Evolutionary conservation across 768 basidiomycete species (phyloP), one percentile per base, ranked within the genome.

Genomic region (Suillus americanus): DNA sequence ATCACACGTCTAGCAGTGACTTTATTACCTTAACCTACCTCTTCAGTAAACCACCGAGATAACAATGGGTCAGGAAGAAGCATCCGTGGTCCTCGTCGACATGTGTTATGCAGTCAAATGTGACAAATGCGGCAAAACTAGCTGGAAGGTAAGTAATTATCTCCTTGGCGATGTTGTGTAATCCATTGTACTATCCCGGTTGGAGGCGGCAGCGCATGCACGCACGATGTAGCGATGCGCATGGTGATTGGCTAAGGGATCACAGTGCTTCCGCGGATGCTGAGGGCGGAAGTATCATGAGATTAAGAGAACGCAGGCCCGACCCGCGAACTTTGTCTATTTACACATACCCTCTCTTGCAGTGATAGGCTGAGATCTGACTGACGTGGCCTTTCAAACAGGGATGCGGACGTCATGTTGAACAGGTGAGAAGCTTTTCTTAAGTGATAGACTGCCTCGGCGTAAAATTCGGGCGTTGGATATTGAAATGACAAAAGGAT

Each of bases 401-500:
- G 90, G 90, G 90, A 59, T 92, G 90, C 66, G 90, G 90, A 12
- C 69, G 70, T 64, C 90, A 92, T 75, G 84, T 83, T 71, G 86
- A 90, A 61, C 65, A 77, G 74, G 90, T 89, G 75, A 82, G 84
- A 30, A 14, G 8, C 81, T 55, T 66, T 43, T 64, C 64, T 54
- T 54, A 20, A 62, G 35, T n/a, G 48, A n/a, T 60, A 20, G 66
- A 41, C 30, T 64, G 65, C 62, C 62, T 64, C 62, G 62, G 62
- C 59, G 64, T 63, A 61, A 46, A 48, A 64, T 68, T 70, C 62
- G 65, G 66, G 73, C 25, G 65, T 38, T 40, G 68, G 68, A 28
- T 37, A 64, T 61, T 62, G 54, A 33, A 51, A 54, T 54, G 28
- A 50, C 25, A 18, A 25, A 51, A 25, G 18, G 53, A 33, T 40